Conservation (phyloP, 257 asterid genomes). For the Fraxinus cuspidata region DNA sequence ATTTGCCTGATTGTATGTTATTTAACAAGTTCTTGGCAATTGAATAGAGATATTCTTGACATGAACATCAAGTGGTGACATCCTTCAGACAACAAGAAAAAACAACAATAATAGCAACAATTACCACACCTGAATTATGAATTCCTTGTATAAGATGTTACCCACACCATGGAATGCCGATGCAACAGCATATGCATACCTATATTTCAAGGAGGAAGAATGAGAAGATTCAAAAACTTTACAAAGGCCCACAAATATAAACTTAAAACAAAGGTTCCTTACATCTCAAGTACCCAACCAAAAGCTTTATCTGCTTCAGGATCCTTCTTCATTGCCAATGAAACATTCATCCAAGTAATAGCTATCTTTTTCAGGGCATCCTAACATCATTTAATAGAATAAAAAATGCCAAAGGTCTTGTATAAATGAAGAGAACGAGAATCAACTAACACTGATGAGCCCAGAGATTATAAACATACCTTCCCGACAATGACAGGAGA, state of each 20-base stretch:
- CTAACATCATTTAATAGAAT: conserved; percentile 39
- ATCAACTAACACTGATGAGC: not conserved
- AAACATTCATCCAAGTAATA: conserved; percentile 97
- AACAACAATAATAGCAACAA: not conserved
- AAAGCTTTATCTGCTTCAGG: conserved; percentile 87
- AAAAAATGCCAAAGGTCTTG: conserved; percentile 4
- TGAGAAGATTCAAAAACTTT: conserved; percentile 9
- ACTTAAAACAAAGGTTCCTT: conserved; percentile 26
- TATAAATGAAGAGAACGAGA: conserved; percentile 11
- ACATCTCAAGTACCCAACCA: conserved; percentile 99
- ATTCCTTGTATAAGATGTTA: conserved; percentile 80
- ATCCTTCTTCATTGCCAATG: conserved; percentile 93
- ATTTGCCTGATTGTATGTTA: not conserved
- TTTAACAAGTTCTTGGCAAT: not conserved
- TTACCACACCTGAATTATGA: conserved; percentile 81
- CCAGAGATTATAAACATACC: conserved; percentile 39
- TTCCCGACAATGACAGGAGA: conserved; percentile 92
- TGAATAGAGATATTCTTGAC: not conserved
- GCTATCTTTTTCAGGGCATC: conserved; percentile 74
- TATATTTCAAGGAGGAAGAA: conserved; percentile 31
- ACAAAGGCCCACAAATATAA: conserved; percentile 9
- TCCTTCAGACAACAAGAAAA: not conserved
- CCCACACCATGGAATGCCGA: conserved; percentile 84
- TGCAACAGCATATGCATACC: conserved; percentile 94
- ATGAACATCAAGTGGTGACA: not conserved